Percentiles rank a stretch among this genome's conserved stretches.
These are phyloP conservation scores for Lolium rigidum DNA, from an alignment of 176 grass and related monocot species.

Conservation along the genomic window DNA sequence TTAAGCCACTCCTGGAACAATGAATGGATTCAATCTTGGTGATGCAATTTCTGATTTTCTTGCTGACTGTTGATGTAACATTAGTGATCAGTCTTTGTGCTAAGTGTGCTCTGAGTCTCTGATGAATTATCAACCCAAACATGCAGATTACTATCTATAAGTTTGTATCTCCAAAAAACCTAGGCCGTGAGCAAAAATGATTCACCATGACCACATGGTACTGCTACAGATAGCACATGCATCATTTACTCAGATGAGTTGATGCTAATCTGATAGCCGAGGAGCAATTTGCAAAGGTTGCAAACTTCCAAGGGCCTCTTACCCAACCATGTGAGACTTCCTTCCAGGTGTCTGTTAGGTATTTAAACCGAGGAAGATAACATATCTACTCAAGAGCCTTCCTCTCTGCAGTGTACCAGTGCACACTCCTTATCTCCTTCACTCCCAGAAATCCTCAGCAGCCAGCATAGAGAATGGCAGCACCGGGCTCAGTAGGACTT, in stretches of 20 bases:
- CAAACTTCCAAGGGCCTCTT: conserved; percentile 8
- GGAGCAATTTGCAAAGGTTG: conserved; percentile 6
- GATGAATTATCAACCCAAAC: background rate
- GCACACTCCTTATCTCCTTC: conserved; percentile 58
- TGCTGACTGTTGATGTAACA: conserved; percentile 1
- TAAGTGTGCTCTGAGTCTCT: background rate
- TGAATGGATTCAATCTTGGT: background rate
- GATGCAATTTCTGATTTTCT: background rate
- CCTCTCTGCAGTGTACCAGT: background rate
- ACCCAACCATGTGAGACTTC: conserved; percentile 20
- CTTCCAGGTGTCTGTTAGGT: conserved; percentile 28
- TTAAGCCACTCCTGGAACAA: background rate
- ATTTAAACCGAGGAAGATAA: conserved; percentile 37
- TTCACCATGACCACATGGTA: background rate
- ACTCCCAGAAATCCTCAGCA: conserved; percentile 11
- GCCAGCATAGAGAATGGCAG: conserved; percentile 42
- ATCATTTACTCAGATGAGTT: background rate
- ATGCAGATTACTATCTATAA: background rate
- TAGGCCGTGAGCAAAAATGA: background rate
- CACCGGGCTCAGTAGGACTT: conserved; percentile 47
- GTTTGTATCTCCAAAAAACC: background rate
- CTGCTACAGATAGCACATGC: background rate
- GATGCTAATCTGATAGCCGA: background rate
- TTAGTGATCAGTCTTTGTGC: background rate
- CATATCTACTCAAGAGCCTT: background rate